Conservation (phyloP, 805 yeast genomes). For the Kuraishia hungarica region DNA sequence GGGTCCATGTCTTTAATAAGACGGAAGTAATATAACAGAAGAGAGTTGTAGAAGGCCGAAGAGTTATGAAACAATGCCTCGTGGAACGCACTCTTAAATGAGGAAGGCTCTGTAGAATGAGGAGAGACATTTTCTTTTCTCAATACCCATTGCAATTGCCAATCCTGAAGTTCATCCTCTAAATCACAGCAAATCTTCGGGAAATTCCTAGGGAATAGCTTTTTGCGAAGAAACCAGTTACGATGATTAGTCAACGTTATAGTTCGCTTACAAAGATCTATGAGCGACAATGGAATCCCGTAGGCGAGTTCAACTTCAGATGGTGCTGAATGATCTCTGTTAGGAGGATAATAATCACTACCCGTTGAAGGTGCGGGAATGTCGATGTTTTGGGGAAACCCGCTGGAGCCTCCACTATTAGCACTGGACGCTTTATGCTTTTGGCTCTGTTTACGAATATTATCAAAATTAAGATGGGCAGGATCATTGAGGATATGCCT, state of each 20-base stretch:
- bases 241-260: slow-evolving; percentile 43
- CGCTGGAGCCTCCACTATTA: neutral
- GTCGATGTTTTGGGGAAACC: neutral
- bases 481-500: neutral
- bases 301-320: slow-evolving; percentile 29
- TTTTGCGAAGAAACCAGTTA: slow-evolving; percentile 32
- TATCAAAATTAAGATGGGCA: neutral
- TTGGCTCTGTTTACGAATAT: neutral
- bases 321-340: slow-evolving; percentile 4
- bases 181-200: slow-evolving; percentile 47
- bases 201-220: slow-evolving; percentile 42
- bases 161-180: slow-evolving; percentile 38
- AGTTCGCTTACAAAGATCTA: slow-evolving; percentile 36
- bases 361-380: neutral
- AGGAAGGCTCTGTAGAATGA: slow-evolving; percentile 6
- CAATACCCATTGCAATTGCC: slow-evolving; percentile 39
- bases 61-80: slow-evolving; percentile 29
- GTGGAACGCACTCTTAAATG: slow-evolving; percentile 30
- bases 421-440: neutral
- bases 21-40: slow-evolving; percentile 34
- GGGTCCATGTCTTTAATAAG: slow-evolving; percentile 35
- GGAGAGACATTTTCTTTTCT: slow-evolving; percentile 13
- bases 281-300: slow-evolving; percentile 38
- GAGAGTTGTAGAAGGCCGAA: slow-evolving; percentile 31
- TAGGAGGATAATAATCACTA: neutral